A percentile compares a stretch with the other conserved stretches of the same genome.
These are phyloP conservation scores for Russula olivacea DNA, from an alignment of 768 basidiomycete species.

Conservation along the genomic window DNA sequence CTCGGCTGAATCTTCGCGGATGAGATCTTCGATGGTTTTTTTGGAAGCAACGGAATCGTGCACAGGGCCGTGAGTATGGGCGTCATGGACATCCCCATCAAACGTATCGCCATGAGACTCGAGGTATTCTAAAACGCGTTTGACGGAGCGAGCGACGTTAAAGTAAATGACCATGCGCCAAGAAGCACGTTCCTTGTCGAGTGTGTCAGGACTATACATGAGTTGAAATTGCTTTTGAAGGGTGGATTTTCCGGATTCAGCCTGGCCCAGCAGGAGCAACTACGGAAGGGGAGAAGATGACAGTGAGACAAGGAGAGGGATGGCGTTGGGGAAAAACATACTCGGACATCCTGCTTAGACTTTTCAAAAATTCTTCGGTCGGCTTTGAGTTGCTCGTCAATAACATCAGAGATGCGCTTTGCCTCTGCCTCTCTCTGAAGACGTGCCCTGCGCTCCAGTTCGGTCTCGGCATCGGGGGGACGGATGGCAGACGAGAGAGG, in stretches of 20 bases:
- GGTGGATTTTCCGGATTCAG: constrained; percentile 73
- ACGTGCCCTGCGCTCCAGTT: constrained; percentile 53
- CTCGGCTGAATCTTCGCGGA: constrained; percentile 1
- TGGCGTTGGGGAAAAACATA: constrained; percentile 27
- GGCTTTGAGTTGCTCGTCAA: constrained; percentile 70
- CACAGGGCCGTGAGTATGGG: background rate
- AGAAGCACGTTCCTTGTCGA: constrained; percentile 64
- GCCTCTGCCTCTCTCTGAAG: constrained; percentile 67
- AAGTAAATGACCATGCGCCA: constrained; percentile 81
- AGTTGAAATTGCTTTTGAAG: constrained; percentile 77
- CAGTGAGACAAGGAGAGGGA: constrained; percentile 15
- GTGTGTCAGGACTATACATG: constrained; percentile 67
- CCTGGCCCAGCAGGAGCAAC: constrained; percentile 72
- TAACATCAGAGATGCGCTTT: constrained; percentile 68
- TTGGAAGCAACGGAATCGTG: constrained; percentile 10
- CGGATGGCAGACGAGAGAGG: constrained; percentile 63
- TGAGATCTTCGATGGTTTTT: constrained; percentile 6
- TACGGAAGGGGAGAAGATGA: constrained; percentile 29
- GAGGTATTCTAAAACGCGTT: constrained; percentile 33
- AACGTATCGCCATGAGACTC: constrained; percentile 29
- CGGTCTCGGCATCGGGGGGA: constrained; percentile 62
- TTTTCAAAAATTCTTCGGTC: constrained; percentile 63
- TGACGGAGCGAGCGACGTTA: constrained; percentile 50
- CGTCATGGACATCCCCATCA: constrained; percentile 15
- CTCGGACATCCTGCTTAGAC: constrained; percentile 72